Evolutionary conservation across 2,329 filamentous ascomycete genomes (phyloP), one percentile per base, ranked within the genome.

Genomic region (Xylariales sp.): DNA sequence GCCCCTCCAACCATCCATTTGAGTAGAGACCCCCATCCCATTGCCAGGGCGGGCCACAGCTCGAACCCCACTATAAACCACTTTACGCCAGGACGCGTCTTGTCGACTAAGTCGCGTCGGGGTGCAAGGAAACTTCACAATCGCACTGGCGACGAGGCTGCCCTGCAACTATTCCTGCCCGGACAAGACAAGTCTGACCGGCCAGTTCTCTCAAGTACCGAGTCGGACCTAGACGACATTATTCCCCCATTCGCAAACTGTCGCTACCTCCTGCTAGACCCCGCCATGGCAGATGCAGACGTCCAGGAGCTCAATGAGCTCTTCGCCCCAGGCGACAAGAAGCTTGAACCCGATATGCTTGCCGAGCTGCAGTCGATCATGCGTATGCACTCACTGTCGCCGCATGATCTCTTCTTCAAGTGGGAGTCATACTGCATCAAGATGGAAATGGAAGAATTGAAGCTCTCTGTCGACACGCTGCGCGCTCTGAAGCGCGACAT

Each of bases 401-500:
- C 82, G 23, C 83, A 97, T 60, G 93, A 97, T 58, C 72, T 97
- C 18, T 96, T 88, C 63, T 96, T 88, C 78, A 97, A 97, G 73
- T 98, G 93, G 93, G 93, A 98, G 62, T 91, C 89, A 1, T 97
- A 96, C 71, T 90, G 86, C 62, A 84, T 98, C 59, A 95, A 91
- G 63, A 89, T 97, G 82, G 88, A 90, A 17, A 69, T 79, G 33
- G 88, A 94, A 40, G 85, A 88, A 40, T 81, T 82, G 44, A 81
- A 74, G 42, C 66, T 87, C 44, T 78, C 84, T 33, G 70, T 94
- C 29, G 77, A 84, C 25, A 83, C 77, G 1, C 77, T 87, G 31
- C 77, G 84, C 29, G 78, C 81, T 39, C 85, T 98, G 58, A 95
- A 95, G 61, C 85, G 88, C 56, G 83, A 87, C 54, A 74, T 96